phyloP scores from a whole-genome alignment of 2,329 filamentous ascomycete genomes.

The Blastomyces parvus region DNA sequence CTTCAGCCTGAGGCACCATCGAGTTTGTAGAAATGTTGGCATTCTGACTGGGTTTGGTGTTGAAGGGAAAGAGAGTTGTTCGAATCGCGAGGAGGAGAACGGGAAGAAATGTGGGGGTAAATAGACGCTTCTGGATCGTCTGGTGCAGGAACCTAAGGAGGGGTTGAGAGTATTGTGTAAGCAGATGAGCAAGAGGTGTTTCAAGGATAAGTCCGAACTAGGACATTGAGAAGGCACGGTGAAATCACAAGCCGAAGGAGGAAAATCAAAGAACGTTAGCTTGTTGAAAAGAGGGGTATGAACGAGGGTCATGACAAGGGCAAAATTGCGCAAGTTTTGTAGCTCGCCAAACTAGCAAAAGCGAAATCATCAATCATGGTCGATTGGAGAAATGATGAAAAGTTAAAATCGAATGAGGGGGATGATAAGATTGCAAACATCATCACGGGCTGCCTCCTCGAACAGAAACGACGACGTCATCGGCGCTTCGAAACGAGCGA shows the following conservation, averaged over 20 bases:
- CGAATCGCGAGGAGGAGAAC: constrained; percentile 53
- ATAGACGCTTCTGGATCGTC: constrained; percentile 49
- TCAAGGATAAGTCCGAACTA: neutral
- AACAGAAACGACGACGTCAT: neutral
- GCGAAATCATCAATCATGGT: constrained; percentile 1
- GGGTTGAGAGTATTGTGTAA: neutral
- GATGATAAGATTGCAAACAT: neutral
- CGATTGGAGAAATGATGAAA: neutral
- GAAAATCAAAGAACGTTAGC: neutral
- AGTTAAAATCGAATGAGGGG: neutral
- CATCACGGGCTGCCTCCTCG: neutral
- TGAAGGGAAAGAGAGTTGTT: constrained; percentile 66
- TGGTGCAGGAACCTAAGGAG: constrained; percentile 36
- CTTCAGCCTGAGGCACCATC: constrained; percentile 17
- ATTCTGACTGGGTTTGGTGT: constrained; percentile 11
- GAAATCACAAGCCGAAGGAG: constrained; percentile 6
- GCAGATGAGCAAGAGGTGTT: neutral
- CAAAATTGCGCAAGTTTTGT: constrained; percentile 4
- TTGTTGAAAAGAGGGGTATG: constrained; percentile 5
- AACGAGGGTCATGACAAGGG: constrained; percentile 7
- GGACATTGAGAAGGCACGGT: neutral
- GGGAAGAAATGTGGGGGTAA: constrained; percentile 57
- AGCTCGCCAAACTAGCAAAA: neutral
- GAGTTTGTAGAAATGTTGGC: neutral
- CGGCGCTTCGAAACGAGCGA: neutral